Base-by-base conservation (phyloP, 2,329 filamentous ascomycete genomes). In the Talaromyces sp. region DNA sequence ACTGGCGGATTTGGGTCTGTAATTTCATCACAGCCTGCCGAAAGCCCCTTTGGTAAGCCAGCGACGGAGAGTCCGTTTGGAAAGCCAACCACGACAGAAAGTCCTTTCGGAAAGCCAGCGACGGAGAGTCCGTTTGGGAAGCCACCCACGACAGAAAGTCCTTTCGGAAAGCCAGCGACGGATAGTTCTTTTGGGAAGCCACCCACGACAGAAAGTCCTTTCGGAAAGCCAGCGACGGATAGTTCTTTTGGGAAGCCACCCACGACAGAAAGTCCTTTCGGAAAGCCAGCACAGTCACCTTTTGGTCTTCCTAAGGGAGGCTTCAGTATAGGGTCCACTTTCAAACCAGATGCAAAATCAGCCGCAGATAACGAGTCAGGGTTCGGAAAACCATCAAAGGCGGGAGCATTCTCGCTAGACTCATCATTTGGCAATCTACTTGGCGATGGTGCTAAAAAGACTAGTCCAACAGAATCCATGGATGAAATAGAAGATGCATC, bases 241-340 rank as follows among this genome's bases (percentile, higher is more conserved):
- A n/a, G n/a, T n/a, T n/a, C n/a, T n/a, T n/a, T n/a, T n/a, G n/a
- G n/a, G n/a, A n/a, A n/a, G n/a, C n/a, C n/a, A n/a, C n/a, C n/a
- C n/a, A n/a, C n/a, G n/a, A 69, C 62, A 40, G 60, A 63, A 37
- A 68, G 61, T 31, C 64, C 68, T 3, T 75, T 78, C 65, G 67
- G 66, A 16, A 71, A 73, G 65, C 28, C 72, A 18, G 69, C 67
- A 2, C 55, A 69, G 25, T 69, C 69, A 33, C 58, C 69, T 0
- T 76, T 77, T 58, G 73, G 72, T 5, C 46, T 69, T 28, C 66
- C 68, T 7, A 58, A 67, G 14, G 63, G 69, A 63, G 69, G 70
- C n/a, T 82, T 82, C 66, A 71, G 70, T 7, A 66, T 81, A 23
- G 76, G 75, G 1, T 79, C 80, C 25, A 74, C 75, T 11, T 81